Evolutionary conservation across 768 basidiomycete genomes (phyloP).

Genomic region (Termitomyces bulborhizus): DNA sequence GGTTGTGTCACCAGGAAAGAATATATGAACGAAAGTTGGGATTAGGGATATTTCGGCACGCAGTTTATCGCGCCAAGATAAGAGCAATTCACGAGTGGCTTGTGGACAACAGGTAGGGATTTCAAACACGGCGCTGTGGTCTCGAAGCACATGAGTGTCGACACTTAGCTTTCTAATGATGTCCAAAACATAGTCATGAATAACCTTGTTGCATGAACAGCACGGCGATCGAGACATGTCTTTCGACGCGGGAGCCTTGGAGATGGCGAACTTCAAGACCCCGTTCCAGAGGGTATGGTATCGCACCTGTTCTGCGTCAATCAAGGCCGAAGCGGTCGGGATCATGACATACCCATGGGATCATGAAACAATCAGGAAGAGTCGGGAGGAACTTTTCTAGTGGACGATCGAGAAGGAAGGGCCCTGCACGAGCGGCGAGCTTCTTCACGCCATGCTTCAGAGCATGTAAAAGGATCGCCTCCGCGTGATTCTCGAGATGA

Average conservation of each 20-base stretch:
- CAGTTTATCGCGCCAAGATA: not conserved
- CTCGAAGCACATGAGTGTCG: not conserved
- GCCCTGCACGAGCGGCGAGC: not conserved
- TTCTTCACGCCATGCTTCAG: not conserved
- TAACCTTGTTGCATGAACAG: not conserved
- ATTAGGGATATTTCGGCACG: not conserved
- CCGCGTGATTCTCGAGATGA: not conserved
- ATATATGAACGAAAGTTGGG: not conserved
- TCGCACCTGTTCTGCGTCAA: not conserved
- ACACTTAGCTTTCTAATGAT: not conserved
- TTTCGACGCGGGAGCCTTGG: not conserved
- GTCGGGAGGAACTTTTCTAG: not conserved
- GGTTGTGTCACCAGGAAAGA: not conserved
- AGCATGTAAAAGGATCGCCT: slow-evolving; percentile 5
- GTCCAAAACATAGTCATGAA: not conserved
- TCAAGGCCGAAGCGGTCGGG: not conserved
- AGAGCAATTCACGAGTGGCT: not conserved
- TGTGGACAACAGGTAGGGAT: not conserved
- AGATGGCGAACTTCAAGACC: not conserved
- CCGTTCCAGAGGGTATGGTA: slow-evolving; percentile 2
- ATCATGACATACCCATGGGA: not conserved
- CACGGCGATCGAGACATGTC: not conserved
- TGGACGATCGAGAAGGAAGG: slow-evolving; percentile 1
- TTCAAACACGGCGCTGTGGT: not conserved
- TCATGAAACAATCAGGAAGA: not conserved